phyloP scores from a whole-genome alignment of 176 grass and related monocot genomes.

The Lolium rigidum region DNA sequence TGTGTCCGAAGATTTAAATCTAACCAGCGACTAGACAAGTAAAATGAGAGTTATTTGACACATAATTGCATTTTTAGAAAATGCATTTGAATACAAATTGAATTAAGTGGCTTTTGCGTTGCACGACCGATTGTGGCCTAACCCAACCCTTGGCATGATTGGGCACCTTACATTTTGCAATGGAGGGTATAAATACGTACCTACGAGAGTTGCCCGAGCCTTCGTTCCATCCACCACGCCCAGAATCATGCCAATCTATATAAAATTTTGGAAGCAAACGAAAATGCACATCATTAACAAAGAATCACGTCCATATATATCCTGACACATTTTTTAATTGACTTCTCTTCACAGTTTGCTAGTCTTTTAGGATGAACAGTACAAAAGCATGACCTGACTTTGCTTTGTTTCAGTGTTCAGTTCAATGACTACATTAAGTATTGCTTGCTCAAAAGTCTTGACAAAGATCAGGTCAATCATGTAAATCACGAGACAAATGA shows the following conservation, averaged over 20 bases:
- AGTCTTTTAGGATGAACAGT: not conserved
- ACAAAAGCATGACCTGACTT: not conserved
- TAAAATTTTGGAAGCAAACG: not conserved
- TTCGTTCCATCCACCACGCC: slow-evolving; percentile 57
- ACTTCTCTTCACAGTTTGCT: not conserved
- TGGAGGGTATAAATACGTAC: slow-evolving; percentile 23
- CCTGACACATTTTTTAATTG: not conserved
- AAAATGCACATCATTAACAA: slow-evolving; percentile 15
- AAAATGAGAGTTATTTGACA: no score
- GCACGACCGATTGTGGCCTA: not conserved
- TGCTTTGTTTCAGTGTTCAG: not conserved
- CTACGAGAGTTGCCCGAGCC: slow-evolving; percentile 35
- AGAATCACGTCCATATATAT: not conserved
- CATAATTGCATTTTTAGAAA: no score
- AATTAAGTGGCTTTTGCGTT: not conserved
- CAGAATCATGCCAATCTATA: slow-evolving; percentile 55
- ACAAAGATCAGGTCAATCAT: no score
- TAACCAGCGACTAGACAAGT: not conserved
- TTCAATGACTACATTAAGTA: no score
- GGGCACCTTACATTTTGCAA: not conserved
- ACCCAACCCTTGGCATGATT: not conserved
- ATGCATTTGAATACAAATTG: not conserved
- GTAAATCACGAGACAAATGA: slow-evolving; percentile 15
- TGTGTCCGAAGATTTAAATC: not conserved
- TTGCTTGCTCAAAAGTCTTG: not conserved